Evolutionary conservation across 441 rosid genomes (phyloP), one percentile per base, ranked within the genome.

Genomic region (Flueggea neowawraea): DNA sequence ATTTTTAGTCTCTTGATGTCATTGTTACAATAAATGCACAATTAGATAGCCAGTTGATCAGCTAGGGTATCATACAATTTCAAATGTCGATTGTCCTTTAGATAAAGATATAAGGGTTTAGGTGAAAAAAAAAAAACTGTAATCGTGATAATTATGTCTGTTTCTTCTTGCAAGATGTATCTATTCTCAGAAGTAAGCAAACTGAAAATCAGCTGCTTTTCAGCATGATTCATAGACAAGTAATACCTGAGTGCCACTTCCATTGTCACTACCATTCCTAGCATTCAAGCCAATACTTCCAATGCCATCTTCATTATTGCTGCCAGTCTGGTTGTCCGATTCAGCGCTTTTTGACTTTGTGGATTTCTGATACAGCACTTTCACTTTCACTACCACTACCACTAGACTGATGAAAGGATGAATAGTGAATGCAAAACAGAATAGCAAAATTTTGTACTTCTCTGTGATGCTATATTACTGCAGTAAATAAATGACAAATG

Each of bases 201-300:
- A 17, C 15, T 6, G 13, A 39, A 59, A 22, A 59, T n/a, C 33
- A 12, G 16, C 44, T 6, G 6, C 31, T 12, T 9, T 11, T 22
- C 53, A 60, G n/a, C 13, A 43, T 11, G 17, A 36, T 53, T 31
- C 8, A 22, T 36, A 51, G 60, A 14, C 12, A 48, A 39, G 16
- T 17, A 52, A 56, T 75, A 80, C 88, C 88, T 76, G 83, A 71
- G 82, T 74, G 69, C 79, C 82, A 65, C 83, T 83, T 59, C 83
- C 82, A 52, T 68, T 53, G 65, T 76, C 82, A 65, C 80, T 80
- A 68, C 88, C 78, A 63, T 80, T 75, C 66, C 14, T 58, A 57
- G 64, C 70, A 60, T 76, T 72, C 67, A 73, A 50, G 49, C 73
- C 67, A 3, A 54, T 63, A 52, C 78, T 79, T 67, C 77, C 74